Percentiles rank a stretch among this genome's conserved stretches.
Evolutionary conservation across 345 rosid species (phyloP).

Genomic region (Carallia pectinifolia): DNA sequence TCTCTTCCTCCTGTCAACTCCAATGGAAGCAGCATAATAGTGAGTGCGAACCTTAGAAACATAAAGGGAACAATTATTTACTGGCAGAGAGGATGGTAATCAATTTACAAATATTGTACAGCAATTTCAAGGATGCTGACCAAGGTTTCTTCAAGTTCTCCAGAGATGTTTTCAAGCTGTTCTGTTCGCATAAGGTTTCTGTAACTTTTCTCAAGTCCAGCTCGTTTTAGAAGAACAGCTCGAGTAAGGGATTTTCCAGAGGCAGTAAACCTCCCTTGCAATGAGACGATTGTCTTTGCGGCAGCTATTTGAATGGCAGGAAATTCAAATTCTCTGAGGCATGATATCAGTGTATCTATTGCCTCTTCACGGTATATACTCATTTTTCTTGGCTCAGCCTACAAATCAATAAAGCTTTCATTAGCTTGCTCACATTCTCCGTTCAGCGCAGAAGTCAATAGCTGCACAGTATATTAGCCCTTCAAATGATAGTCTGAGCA

Average conservation of each 20-base stretch:
- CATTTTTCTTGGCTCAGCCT: slow-evolving; percentile 76
- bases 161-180: slow-evolving; percentile 29
- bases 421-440: not conserved
- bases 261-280: slow-evolving; percentile 66
- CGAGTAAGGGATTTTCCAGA: slow-evolving; percentile 56
- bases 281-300: slow-evolving; percentile 48
- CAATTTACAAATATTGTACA: not conserved
- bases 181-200: slow-evolving; percentile 42
- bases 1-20: slow-evolving; percentile 51
- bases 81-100: not conserved
- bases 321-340: slow-evolving; percentile 53
- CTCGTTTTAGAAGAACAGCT: slow-evolving; percentile 54
- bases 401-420: slow-evolving; percentile 15
- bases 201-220: slow-evolving; percentile 49
- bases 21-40: slow-evolving; percentile 4
- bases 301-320: slow-evolving; percentile 61
- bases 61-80: not conserved
- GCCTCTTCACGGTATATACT: slow-evolving; percentile 80
- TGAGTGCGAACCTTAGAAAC: not conserved
- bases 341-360: slow-evolving; percentile 52
- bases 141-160: slow-evolving; percentile 41
- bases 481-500: not conserved
- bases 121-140: slow-evolving; percentile 33
- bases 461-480: not conserved
- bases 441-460: not conserved